Evolutionary conservation across 495 filamentous ascomycete species (phyloP), one percentile per base, ranked within the genome.

Genomic region (Arthonia radiata): DNA sequence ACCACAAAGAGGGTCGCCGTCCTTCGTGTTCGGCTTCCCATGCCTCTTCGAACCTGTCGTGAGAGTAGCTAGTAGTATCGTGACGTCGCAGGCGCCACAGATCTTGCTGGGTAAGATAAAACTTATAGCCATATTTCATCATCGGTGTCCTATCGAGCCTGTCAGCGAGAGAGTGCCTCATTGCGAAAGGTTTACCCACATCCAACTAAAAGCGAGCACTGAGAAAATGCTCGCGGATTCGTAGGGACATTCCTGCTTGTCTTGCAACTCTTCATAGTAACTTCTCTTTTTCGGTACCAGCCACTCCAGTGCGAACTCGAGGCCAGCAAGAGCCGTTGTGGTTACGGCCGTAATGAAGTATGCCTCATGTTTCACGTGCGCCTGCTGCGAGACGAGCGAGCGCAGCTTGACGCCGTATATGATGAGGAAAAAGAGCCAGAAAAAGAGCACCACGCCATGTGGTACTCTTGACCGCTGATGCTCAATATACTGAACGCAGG

Each of bases 181-280:
- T n/a, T n/a, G n/a, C n/a, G n/a, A n/a, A n/a, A n/a, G n/a, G n/a
- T n/a, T n/a, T n/a, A n/a, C n/a, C n/a, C n/a, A n/a, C 79, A 99
- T 92, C 89, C 89, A 99, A 31, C 75, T 66, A 44, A 99, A 99
- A 6, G 83, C 90, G 17, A 99, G 63, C 21, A 76, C 65, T 6
- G 83, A 92, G 50, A 94, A 94, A 24, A 94, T 59, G 29, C 82
- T 79, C 13, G 89, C 81, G 50, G 90, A 89, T 53, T 94, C 82
- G 18, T 72, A 69, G 0, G 89, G 89, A 37, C 86, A 94, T 52
- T 93, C 82, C 31, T 81, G 77, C 30, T 78, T 68, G 29, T 86
- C 78, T n/a, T 71, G 67, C 31, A 94, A 44, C 2, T 66, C 73
- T 41, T 80, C 69, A 46, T 94, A 99, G 6, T 61, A 61, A 34